Evolutionary conservation across 2,329 filamentous ascomycete genomes (phyloP), one percentile per base, ranked within the genome.

Genomic region (Claviceps africana): DNA sequence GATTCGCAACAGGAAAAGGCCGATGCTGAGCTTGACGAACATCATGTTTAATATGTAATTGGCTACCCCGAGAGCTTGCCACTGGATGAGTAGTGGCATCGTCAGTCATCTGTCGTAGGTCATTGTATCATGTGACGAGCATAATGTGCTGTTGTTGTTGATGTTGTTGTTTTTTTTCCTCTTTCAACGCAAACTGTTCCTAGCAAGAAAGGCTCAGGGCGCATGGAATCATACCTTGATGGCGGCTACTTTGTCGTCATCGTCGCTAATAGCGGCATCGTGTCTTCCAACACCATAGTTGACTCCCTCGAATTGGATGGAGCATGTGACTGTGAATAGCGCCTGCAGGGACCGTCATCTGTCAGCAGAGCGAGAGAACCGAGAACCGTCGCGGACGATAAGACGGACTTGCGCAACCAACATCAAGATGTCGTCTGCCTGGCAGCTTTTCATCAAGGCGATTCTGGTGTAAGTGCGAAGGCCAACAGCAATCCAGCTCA

Each of bases 21-120:
- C 72, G 48, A 79, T 77, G 62, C 76, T 76, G 49, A 78, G 62
- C 62, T 79, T 79, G 62, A 77, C 72, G 54, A 79, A 72, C 68
- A 77, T 72, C 75, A 79, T 79, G 55, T 76, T 69, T 10, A 72
- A 56, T 45, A 78, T 64, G 52, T 78, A 78, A 2, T 70, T 71
- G 7, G 69, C 72, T 1, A 74, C 74, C 11, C 73, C 72, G 31
- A 78, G 58, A 25, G 75, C 72, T 65, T 78, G 75, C 64, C 70
- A 77, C 69, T 76, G 25, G 25, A 33, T 2, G 7, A 33, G 8
- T n/a, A 25, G 10, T 35, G 19, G n/a, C 6, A 19, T 22, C 13
- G 9, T 55, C 43, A 51, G 53, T 30, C 31, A 39, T 33, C 21
- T 43, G 21, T 15, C 13, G 13, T 11, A 15, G 2, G 13, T 10